These are phyloP conservation scores for Ustulina deusta DNA, from an alignment of 2,329 filamentous ascomycete genomes.

Conservation along the genomic window DNA sequence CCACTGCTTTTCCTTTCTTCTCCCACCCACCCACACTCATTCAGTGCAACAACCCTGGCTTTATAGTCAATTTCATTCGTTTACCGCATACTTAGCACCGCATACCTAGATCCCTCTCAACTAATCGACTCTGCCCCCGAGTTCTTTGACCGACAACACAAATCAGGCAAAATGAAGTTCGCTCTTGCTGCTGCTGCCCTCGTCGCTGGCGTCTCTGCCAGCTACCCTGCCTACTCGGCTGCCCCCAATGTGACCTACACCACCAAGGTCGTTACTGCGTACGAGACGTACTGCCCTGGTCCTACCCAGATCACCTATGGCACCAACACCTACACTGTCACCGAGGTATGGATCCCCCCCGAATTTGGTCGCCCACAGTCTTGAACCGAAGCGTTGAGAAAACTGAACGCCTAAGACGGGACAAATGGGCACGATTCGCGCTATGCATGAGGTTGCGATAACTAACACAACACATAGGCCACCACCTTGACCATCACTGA, in stretches of 20 bases:
- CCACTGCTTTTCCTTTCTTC: conserved; percentile 47
- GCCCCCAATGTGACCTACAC: conserved; percentile 65
- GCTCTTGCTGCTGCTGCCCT: conserved; percentile 65
- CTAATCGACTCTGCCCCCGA: conserved; percentile 51
- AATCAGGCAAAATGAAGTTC: conserved; percentile 75
- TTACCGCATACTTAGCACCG: conserved; percentile 53
- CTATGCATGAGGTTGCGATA: no score
- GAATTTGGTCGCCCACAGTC: conserved; percentile 1
- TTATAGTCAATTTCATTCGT: conserved; percentile 71
- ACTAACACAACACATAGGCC: conserved; percentile 59
- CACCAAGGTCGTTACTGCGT: conserved; percentile 76
- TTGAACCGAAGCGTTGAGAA: not conserved
- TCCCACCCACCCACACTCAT: conserved; percentile 62
- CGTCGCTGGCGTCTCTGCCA: conserved; percentile 58
- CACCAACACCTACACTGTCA: conserved; percentile 76
- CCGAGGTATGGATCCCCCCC: conserved; percentile 60
- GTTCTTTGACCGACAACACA: conserved; percentile 52
- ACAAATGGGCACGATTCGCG: not conserved
- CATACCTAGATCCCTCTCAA: conserved; percentile 50
- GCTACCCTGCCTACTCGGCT: conserved; percentile 40
- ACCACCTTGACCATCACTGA: conserved; percentile 78
- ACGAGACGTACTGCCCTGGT: conserved; percentile 79
- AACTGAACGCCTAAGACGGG: not conserved
- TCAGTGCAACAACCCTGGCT: conserved; percentile 62
- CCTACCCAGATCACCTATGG: conserved; percentile 73